Base-by-base conservation (phyloP, 202 grass and related monocot genomes). In the Miscanthus sacchariflorus region DNA sequence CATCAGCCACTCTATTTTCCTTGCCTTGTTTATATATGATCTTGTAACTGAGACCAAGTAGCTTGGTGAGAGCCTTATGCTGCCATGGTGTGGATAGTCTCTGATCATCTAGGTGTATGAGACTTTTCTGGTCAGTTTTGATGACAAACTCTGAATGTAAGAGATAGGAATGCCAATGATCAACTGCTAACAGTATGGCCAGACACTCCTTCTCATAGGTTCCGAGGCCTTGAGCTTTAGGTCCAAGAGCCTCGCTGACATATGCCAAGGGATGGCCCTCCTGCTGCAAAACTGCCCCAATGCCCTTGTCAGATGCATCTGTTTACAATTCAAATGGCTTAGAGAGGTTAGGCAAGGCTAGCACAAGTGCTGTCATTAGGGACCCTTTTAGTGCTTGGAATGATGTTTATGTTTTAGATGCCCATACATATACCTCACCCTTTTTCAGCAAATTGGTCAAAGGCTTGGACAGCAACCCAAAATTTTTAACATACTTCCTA, bases 361-460 rank as follows among this genome's bases (percentile, higher is more conserved):
- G 0, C 0, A 68, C 25, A 15, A 24, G 65, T 2, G 65, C 5
- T 6, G 4, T 0, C 0, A 33, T 33, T 0, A 68, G 5, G 0
- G 27, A 4, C 0, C 2, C 0, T 2, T 68, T 68, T 0, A 68
- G 65, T 0, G 25, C 0, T 2, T 33, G 10, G 0, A 68, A 68
- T 0, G 65, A 27, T 1, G 1, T 1, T 2, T 15, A 25, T 6
- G 27, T 1, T 0, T 2, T 1, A 15, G 27, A 2, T 0, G 25
- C 33, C 65, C 27, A 68, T 0, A 68, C 10, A 28, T 33, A 33
- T 0, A 30, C 0, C 1, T 30, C 10, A 0, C 27, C 25, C 2
- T 68, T 67, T 1, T 28, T 67, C 0, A 67, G 4, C 0, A 67
- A 0, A 1, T 28, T 12, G 3, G 64, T 67, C 0, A 67, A 1